A percentile compares a stretch with the other conserved stretches of the same genome.
Conservation (phyloP, 1,284 basidiomycete species). For the Fistulina hepatica region DNA sequence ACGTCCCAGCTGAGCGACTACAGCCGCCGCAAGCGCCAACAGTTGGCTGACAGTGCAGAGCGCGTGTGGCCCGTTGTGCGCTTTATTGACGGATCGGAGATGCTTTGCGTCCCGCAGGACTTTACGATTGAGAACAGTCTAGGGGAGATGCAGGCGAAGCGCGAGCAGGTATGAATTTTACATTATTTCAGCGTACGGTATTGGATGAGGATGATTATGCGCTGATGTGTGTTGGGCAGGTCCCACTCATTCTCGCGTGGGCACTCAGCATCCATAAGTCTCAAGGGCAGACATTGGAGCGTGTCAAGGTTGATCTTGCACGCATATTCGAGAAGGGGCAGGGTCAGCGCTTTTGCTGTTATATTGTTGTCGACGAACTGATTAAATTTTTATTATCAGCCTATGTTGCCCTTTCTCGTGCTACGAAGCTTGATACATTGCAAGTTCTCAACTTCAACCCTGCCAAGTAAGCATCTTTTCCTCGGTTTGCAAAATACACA, state of each 20-base stretch:
- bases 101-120: constrained; percentile 40
- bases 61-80: constrained; percentile 44
- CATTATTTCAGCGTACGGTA: background rate
- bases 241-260: constrained; percentile 74
- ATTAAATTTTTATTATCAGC: constrained; percentile 35
- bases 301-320: constrained; percentile 60
- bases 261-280: constrained; percentile 81
- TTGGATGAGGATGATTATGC: background rate
- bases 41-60: constrained; percentile 6
- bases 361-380: constrained; percentile 1
- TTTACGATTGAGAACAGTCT: constrained; percentile 48
- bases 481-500: background rate
- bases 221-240: constrained; percentile 26
- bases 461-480: constrained; percentile 46
- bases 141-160: constrained; percentile 40
- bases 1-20: background rate
- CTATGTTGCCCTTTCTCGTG: constrained; percentile 90
- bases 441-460: constrained; percentile 77
- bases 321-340: constrained; percentile 75
- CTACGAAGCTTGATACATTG: constrained; percentile 73
- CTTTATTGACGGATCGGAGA: constrained; percentile 34
- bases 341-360: constrained; percentile 28
- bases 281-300: constrained; percentile 73
- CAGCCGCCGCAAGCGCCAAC: background rate
- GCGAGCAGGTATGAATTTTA: constrained; percentile 36